Evolutionary conservation across 2,329 filamentous ascomycete species (phyloP).

Genomic region (Drechmeria coniospora): DNA sequence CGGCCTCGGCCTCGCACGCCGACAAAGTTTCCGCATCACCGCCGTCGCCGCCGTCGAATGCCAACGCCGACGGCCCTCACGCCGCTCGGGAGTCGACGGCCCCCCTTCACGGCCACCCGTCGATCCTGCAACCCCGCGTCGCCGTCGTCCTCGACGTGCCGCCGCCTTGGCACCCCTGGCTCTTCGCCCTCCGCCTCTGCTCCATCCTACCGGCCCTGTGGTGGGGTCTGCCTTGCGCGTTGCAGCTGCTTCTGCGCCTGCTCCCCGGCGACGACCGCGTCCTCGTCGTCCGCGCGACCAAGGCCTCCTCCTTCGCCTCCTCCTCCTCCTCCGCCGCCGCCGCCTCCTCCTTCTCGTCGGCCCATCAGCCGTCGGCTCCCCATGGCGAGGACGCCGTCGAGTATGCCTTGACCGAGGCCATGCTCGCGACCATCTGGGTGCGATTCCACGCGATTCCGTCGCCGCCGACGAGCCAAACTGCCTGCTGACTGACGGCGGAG

Average conservation of each 20-base stretch:
- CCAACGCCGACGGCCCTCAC: background rate
- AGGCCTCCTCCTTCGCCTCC: conserved; percentile 1
- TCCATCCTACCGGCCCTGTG: conserved; percentile 55
- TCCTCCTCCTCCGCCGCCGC: background rate
- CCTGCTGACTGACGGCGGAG: background rate
- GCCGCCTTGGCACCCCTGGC: conserved; percentile 54
- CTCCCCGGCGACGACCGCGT: conserved; percentile 23
- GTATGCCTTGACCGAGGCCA: conserved; percentile 47
- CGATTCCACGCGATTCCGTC: too few species aligned
- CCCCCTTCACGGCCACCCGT: conserved; percentile 11
- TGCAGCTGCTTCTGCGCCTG: conserved; percentile 52
- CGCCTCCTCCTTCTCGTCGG: background rate
- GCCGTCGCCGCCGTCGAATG: background rate
- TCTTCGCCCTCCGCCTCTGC: conserved; percentile 57
- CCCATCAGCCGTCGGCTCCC: background rate
- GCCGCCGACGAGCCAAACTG: too few species aligned
- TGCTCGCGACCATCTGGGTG: conserved; percentile 62
- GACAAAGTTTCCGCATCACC: conserved; percentile 2
- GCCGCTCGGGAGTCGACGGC: conserved; percentile 1
- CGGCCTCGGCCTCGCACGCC: too few species aligned
- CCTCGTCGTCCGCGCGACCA: conserved; percentile 11
- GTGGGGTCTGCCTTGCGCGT: conserved; percentile 55
- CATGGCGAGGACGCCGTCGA: conserved; percentile 10
- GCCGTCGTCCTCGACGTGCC: conserved; percentile 65
- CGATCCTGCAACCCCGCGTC: conserved; percentile 58